Percentiles rank a stretch among this genome's conserved stretches.
These are phyloP conservation scores for Vigna reflexopilosa DNA, from an alignment of 306 rosid genomes.

Conservation along the genomic window DNA sequence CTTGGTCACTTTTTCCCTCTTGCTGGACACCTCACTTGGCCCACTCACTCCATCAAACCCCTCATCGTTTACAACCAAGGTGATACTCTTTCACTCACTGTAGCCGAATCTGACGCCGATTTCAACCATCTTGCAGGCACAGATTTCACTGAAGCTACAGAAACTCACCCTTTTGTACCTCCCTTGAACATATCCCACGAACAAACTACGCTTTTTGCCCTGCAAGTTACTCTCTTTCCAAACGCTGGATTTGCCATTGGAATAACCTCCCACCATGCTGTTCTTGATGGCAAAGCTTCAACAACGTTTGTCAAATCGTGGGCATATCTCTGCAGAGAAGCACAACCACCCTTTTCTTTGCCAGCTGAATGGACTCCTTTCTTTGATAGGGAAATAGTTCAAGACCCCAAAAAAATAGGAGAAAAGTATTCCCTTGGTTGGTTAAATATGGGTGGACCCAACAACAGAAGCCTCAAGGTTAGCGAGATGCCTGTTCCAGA, in stretches of 20 bases:
- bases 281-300: slow-evolving; percentile 51
- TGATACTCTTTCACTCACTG: slow-evolving; percentile 42
- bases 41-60: slow-evolving; percentile 39
- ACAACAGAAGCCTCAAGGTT: slow-evolving; percentile 54
- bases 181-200: slow-evolving; percentile 40
- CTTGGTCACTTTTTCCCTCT: slow-evolving; percentile 50
- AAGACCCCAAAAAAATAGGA: slow-evolving; percentile 43
- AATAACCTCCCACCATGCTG: slow-evolving; percentile 54
- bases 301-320: slow-evolving; percentile 61
- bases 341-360: neutral
- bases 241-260: slow-evolving; percentile 56
- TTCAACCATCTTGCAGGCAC: slow-evolving; percentile 43
- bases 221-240: slow-evolving; percentile 58
- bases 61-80: neutral
- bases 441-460: slow-evolving; percentile 53
- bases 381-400: slow-evolving; percentile 47
- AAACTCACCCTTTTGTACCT: slow-evolving; percentile 51
- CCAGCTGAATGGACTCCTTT: slow-evolving; percentile 44
- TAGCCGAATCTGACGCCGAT: slow-evolving; percentile 54
- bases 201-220: slow-evolving; percentile 37
- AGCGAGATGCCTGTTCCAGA: slow-evolving; percentile 45
- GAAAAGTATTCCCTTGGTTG: slow-evolving; percentile 41
- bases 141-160: slow-evolving; percentile 21
- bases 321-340: slow-evolving; percentile 53
- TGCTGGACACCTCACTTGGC: slow-evolving; percentile 47